A percentile compares a stretch with the other conserved stretches of the same genome.
Conservation (phyloP, 495 filamentous ascomycete species). For the Lichina pygmaea region DNA sequence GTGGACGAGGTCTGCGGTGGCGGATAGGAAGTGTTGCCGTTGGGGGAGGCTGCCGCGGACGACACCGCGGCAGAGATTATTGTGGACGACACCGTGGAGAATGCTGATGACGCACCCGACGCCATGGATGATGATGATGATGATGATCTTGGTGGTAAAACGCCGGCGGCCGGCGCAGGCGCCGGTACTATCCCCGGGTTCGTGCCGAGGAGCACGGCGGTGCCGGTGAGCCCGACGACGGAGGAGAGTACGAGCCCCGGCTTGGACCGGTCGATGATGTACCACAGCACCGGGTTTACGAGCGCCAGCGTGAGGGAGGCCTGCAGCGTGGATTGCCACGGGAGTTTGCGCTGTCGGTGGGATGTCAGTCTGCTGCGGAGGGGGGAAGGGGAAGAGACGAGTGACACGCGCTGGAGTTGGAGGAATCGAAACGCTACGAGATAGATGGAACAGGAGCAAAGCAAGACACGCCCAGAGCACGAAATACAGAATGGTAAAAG, state of each 20-base stretch:
- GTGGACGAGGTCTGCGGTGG: background rate
- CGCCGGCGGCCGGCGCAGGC: constrained; percentile 16
- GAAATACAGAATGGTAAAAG: background rate
- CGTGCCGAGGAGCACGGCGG: constrained; percentile 39
- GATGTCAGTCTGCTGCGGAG: background rate
- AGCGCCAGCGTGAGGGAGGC: constrained; percentile 75
- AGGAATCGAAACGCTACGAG: background rate
- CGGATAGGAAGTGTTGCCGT: background rate
- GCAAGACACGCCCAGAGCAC: background rate
- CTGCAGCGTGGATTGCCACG: constrained; percentile 85
- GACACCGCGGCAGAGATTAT: background rate
- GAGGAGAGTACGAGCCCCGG: constrained; percentile 55
- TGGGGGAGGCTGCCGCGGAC: background rate
- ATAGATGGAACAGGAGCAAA: background rate
- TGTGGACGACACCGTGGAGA: background rate
- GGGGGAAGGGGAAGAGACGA: no score
- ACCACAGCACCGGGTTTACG: constrained; percentile 87
- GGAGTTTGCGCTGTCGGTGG: constrained; percentile 37
- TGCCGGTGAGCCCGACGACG: constrained; percentile 43
- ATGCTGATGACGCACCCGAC: background rate
- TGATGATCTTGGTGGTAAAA: constrained; percentile 1
- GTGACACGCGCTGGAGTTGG: no score
- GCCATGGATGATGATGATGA: background rate
- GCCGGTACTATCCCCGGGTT: constrained; percentile 53
- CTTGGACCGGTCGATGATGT: constrained; percentile 71